phyloP scores from a whole-genome alignment of 2,329 filamentous ascomycete species.

The Cytospora paraplurivora region DNA sequence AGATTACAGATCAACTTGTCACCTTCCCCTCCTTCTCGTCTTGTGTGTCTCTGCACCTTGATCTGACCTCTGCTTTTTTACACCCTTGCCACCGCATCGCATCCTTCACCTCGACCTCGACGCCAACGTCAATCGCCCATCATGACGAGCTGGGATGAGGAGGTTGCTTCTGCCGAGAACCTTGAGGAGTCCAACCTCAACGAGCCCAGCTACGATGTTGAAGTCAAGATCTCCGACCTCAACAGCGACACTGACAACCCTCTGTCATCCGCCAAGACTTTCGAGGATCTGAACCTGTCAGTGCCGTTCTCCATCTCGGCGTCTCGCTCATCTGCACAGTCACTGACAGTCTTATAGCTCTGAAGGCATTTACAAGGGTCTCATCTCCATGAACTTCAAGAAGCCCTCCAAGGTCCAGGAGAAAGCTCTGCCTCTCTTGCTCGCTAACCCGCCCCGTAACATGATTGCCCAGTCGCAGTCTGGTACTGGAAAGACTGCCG shows the following conservation, averaged over 20 bases:
- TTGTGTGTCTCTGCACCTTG: background rate
- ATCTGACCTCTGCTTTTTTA: background rate
- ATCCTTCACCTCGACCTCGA: constrained; percentile 19
- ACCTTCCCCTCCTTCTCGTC: background rate
- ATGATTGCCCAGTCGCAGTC: constrained; percentile 99
- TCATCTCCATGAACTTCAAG: constrained; percentile 81
- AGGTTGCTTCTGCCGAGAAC: constrained; percentile 48
- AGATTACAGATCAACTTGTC: constrained; percentile 2
- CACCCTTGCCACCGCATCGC: constrained; percentile 21
- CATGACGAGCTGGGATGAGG: constrained; percentile 23
- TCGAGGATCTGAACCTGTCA: constrained; percentile 84
- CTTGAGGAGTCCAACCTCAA: constrained; percentile 41
- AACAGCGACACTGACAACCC: constrained; percentile 86
- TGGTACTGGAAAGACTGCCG: constrained; percentile 95
- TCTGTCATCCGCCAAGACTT: constrained; percentile 80
- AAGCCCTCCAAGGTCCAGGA: constrained; percentile 99
- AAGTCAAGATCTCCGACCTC: constrained; percentile 88
- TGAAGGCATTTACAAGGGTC: constrained; percentile 71
- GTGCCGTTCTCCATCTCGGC: constrained; percentile 38
- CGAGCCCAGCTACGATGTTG: constrained; percentile 83
- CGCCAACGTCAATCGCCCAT: constrained; percentile 2
- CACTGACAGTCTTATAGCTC: constrained; percentile 41
- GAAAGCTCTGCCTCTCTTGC: constrained; percentile 85
- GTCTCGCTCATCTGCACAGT: constrained; percentile 24
- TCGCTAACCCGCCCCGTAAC: constrained; percentile 83